Evolutionary conservation across 768 basidiomycete genomes (phyloP).

Genomic region (Mycena sanguinolenta): DNA sequence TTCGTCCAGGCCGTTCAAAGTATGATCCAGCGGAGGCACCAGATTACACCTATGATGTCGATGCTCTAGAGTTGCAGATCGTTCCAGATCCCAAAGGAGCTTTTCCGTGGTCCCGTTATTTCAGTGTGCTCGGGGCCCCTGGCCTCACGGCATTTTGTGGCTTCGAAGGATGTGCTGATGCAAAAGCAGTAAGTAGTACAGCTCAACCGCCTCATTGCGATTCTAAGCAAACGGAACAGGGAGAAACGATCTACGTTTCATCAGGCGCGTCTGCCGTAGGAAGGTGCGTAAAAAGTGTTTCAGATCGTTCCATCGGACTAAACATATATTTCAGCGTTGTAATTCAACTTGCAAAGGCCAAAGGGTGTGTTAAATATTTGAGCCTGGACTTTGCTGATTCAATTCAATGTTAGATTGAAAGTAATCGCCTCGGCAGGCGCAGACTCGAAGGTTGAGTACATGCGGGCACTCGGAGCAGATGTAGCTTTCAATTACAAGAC

Average conservation of each 20-base stretch:
- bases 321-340: slow-evolving; percentile 41
- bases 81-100: slow-evolving; percentile 42
- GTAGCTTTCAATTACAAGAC: slow-evolving; percentile 78
- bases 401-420: slow-evolving; percentile 47
- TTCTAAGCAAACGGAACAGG: slow-evolving; percentile 25
- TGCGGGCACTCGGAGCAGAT: slow-evolving; percentile 67
- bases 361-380: background rate
- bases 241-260: slow-evolving; percentile 42
- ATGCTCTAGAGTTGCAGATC: slow-evolving; percentile 36
- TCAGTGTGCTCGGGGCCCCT: slow-evolving; percentile 39
- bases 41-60: slow-evolving; percentile 40
- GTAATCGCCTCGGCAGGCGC: slow-evolving; percentile 75
- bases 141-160: slow-evolving; percentile 48
- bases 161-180: slow-evolving; percentile 41
- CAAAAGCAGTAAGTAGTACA: slow-evolving; percentile 27
- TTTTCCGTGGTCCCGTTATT: slow-evolving; percentile 39
- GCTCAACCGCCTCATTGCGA: too few relatives aligned
- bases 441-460: slow-evolving; percentile 70
- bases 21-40: slow-evolving; percentile 34
- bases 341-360: slow-evolving; percentile 53
- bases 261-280: slow-evolving; percentile 43
- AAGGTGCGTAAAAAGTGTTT: slow-evolving; percentile 16
- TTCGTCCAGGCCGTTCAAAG: slow-evolving; percentile 31
- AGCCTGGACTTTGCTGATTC: too few relatives aligned
- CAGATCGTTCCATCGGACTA: background rate